Conservation (phyloP, 306 rosid species). For the Quercus variabilis region DNA sequence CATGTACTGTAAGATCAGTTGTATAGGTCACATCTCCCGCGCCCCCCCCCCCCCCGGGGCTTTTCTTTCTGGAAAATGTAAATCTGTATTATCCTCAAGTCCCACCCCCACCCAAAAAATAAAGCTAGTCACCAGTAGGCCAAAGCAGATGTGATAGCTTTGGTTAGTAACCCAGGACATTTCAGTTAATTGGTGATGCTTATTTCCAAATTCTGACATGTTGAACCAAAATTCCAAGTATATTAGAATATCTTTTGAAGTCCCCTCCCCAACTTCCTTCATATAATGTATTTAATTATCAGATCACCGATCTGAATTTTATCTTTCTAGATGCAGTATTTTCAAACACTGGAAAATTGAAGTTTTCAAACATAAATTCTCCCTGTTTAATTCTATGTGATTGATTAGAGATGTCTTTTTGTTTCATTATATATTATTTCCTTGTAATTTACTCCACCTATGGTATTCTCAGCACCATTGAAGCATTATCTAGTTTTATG, state of each 20-base stretch:
- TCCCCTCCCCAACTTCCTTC: background rate
- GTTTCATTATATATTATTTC: background rate
- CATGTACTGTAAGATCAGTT: background rate
- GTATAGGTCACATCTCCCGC: too few species aligned
- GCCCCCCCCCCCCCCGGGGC: too few species aligned
- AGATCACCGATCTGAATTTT: background rate
- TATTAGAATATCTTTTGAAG: background rate
- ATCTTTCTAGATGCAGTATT: background rate
- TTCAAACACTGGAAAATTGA: background rate
- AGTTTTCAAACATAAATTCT: background rate
- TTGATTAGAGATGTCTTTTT: background rate
- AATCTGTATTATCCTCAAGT: background rate
- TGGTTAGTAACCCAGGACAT: background rate
- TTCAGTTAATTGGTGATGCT: background rate
- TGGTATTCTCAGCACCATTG: background rate
- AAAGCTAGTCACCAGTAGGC: background rate
- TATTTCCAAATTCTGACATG: background rate
- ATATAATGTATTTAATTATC: background rate
- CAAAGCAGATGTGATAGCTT: background rate
- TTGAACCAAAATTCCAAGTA: background rate
- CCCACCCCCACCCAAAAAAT: too few species aligned
- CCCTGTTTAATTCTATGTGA: background rate
- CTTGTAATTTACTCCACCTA: background rate
- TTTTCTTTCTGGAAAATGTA: background rate
- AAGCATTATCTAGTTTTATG: constrained; percentile 3